phyloP scores from a whole-genome alignment of 2,329 filamentous ascomycete genomes.

The Drechslerella coelobrocha region DNA sequence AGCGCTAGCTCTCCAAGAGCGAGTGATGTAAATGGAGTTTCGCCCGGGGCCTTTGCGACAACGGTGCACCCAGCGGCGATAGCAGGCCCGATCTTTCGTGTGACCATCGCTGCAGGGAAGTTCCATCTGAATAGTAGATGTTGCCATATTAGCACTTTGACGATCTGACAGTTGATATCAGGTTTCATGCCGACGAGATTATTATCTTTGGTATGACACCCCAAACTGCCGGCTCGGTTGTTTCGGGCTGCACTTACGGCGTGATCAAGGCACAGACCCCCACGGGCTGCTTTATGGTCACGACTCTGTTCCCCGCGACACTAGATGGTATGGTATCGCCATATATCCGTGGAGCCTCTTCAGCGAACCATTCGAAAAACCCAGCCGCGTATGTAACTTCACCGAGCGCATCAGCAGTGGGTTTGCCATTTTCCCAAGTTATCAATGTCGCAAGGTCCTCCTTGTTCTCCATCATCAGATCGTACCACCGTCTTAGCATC shows the following conservation, averaged over 20 bases:
- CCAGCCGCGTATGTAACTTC: slow-evolving; percentile 75
- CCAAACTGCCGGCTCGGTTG: slow-evolving; percentile 24
- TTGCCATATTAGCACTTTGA: slow-evolving; percentile 25
- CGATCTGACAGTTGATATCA: slow-evolving; percentile 12
- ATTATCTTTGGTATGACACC: slow-evolving; percentile 3
- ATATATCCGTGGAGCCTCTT: slow-evolving; percentile 76
- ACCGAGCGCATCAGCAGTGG: slow-evolving; percentile 74
- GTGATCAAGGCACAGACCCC: slow-evolving; percentile 84
- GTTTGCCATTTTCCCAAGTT: slow-evolving; percentile 90
- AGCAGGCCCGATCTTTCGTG: slow-evolving; percentile 73
- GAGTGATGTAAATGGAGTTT: slow-evolving; percentile 90
- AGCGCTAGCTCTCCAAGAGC: slow-evolving; percentile 85
- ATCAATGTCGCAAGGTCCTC: slow-evolving; percentile 83
- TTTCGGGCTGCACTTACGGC: slow-evolving; percentile 61
- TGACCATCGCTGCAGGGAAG: slow-evolving; percentile 80
- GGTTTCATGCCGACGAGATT: slow-evolving; percentile 28
- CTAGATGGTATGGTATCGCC: slow-evolving; percentile 77
- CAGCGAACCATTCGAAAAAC: slow-evolving; percentile 82
- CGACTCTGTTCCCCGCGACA: slow-evolving; percentile 74
- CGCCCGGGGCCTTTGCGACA: slow-evolving; percentile 86
- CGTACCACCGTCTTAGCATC: slow-evolving; percentile 80
- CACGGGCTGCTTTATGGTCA: slow-evolving; percentile 81
- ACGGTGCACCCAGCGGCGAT: slow-evolving; percentile 95
- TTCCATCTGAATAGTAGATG: slow-evolving; percentile 69
- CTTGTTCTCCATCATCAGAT: slow-evolving; percentile 76